A percentile compares a stretch with the other conserved stretches of the same genome.
These are phyloP conservation scores for Exophiala spinifera DNA, from an alignment of 2,329 filamentous ascomycete genomes.

Conservation along the genomic window DNA sequence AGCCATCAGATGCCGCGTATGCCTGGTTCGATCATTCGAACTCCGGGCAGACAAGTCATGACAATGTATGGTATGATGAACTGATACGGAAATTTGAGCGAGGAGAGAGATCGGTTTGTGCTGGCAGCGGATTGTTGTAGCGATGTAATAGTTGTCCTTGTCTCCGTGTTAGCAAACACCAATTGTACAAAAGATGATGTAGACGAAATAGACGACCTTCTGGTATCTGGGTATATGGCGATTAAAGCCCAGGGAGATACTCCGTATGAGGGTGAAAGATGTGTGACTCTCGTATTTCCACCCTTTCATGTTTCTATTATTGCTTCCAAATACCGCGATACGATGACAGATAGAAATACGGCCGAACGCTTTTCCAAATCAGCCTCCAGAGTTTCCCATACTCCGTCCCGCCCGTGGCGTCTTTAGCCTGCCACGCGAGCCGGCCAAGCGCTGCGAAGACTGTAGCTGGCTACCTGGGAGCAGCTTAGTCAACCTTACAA, in stretches of 20 bases:
- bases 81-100: constrained; percentile 9
- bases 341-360: too few species aligned
- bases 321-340: too few species aligned
- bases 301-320: too few species aligned
- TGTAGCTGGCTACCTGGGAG: too few species aligned
- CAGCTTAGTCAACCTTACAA: background rate
- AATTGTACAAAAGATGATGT: too few species aligned
- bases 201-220: too few species aligned
- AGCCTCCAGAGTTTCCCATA: background rate
- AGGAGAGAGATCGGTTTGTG: constrained; percentile 17
- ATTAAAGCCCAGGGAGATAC: too few species aligned
- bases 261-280: too few species aligned
- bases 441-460: background rate
- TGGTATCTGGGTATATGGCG: too few species aligned
- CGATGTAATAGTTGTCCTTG: background rate
- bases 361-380: too few species aligned
- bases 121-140: constrained; percentile 15
- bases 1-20: constrained; percentile 20
- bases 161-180: background rate
- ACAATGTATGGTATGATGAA: constrained; percentile 3
- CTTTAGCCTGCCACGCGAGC: background rate
- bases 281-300: too few species aligned
- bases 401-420: background rate
- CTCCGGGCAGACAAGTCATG: background rate
- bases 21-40: constrained; percentile 20